Percentiles rank a stretch among this genome's conserved stretches.
These are phyloP conservation scores for Lactarius pseudohatsudake DNA, from an alignment of 768 basidiomycete species.

Conservation along the genomic window DNA sequence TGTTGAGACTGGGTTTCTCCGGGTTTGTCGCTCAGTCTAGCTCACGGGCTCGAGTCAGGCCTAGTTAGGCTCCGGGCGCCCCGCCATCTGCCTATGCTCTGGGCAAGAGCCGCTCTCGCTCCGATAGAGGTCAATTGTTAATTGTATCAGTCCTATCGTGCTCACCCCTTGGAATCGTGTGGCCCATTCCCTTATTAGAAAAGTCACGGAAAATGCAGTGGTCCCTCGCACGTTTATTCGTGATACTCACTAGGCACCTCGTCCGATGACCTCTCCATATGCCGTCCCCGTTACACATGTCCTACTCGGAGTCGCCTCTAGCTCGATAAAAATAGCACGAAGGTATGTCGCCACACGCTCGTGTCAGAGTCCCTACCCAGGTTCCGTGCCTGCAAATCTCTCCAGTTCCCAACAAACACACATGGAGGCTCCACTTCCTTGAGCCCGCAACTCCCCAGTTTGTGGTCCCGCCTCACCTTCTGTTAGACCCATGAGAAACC, in stretches of 20 bases:
- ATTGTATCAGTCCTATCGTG: background rate
- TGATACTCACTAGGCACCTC: background rate
- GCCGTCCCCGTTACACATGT: background rate
- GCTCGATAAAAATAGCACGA: background rate
- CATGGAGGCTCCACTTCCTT: background rate
- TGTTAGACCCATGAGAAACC: background rate
- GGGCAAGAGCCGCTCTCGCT: background rate
- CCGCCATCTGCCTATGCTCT: background rate
- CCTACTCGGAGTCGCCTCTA: background rate
- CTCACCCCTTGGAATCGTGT: background rate
- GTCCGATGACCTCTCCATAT: background rate
- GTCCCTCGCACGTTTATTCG: background rate
- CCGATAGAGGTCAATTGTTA: background rate
- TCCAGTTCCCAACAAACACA: background rate
- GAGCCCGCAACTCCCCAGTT: too few relatives aligned
- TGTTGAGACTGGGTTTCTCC: background rate
- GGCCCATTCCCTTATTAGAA: background rate
- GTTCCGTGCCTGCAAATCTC: background rate
- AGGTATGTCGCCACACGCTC: background rate
- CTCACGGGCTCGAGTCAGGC: background rate
- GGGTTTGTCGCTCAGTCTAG: background rate
- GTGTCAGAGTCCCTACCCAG: background rate
- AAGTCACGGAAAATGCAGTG: background rate
- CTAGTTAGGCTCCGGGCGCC: background rate
- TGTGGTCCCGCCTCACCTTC: background rate